Base-by-base conservation (phyloP, 495 filamentous ascomycete species). In the Tuber brumale region DNA sequence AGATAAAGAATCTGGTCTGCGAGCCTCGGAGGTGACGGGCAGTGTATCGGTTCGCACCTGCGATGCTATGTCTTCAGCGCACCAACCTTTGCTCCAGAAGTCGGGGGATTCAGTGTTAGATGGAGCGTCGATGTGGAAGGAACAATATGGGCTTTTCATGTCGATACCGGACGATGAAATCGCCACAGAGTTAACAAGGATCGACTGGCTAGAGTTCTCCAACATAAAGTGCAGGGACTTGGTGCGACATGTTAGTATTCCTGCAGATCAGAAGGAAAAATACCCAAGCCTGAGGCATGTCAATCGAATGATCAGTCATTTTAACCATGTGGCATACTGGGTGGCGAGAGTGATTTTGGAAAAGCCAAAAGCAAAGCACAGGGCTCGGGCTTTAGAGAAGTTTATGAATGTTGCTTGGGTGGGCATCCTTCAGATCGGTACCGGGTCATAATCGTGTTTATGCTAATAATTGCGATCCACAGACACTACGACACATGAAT, bases 151-250 rank as follows among this genome's bases (percentile, higher is more conserved):
- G 69, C 70, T 83, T n/a, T 83, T 83, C 37, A 83, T 83, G 81
- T 70, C 71, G 51, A 83, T 82, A 70, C 73, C 81, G 1, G 79
- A 95, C 43, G 92, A 94, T 61, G 88, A 92, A 70, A 92, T 97
- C 77, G 95, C 96, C 10, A 90, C 90, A 71, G 95, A 99, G 83
- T 87, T 99, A 81, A 97, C 95, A 9, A 89, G 95, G 73, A 94
- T 98, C 66, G 95, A 98, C 85, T 97, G 95, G 95, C 88, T 94
- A 81, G 94, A 97, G 90, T 97, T 97, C 84, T 94, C 91, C 79
- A 92, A 93, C n/a, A 96, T 98, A 82, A 90, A 92, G n/a, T 92
- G 94, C 69, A 92, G 95, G 70, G 96, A 99, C 84, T 88, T 97
- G 8, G 92, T 98, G 71, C 91, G 96, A 3, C 92, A 97, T 84